Percentiles rank a stretch among this genome's conserved stretches.
Evolutionary conservation across 1,284 basidiomycete species (phyloP).

Genomic region (Melampsora americana): DNA sequence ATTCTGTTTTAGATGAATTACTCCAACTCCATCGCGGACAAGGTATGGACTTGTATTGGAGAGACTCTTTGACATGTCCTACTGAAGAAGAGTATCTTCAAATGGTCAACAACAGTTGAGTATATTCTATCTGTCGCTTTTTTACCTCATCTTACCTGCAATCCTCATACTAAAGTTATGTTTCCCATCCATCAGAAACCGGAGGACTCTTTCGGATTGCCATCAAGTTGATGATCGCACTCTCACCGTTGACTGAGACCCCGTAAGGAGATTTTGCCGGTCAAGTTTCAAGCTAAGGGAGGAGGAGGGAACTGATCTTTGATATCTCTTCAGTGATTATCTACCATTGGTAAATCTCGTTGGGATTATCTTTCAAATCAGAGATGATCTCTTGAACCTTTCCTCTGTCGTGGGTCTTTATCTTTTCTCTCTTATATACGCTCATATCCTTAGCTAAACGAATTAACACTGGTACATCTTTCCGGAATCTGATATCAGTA

Average conservation of each 20-base stretch:
- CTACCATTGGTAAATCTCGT: constrained; percentile 90
- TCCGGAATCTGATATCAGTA: constrained; percentile 61
- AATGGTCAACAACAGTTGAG: constrained; percentile 94
- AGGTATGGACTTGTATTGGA: constrained; percentile 90
- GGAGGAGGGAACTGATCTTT: not conserved
- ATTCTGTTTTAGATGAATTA: constrained; percentile 65
- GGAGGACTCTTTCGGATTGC: constrained; percentile 89
- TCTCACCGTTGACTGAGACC: constrained; percentile 54
- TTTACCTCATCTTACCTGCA: not conserved
- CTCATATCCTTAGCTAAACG: not conserved
- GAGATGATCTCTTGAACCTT: constrained; percentile 96
- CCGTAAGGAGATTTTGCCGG: constrained; percentile 23
- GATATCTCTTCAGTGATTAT: constrained; percentile 67
- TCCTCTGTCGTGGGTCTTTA: constrained; percentile 67
- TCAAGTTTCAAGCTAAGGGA: not conserved
- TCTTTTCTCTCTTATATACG: not conserved
- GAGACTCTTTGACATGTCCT: constrained; percentile 85
- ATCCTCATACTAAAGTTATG: not conserved
- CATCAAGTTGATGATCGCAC: constrained; percentile 91
- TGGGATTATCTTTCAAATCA: constrained; percentile 90
- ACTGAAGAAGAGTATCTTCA: constrained; percentile 89
- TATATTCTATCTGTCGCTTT: not conserved
- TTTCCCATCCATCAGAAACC: constrained; percentile 65
- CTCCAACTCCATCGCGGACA: constrained; percentile 90
- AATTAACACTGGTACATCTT: not conserved